Conservation (phyloP, 148 eudicot genomes). For the Euryodendron excelsum region DNA sequence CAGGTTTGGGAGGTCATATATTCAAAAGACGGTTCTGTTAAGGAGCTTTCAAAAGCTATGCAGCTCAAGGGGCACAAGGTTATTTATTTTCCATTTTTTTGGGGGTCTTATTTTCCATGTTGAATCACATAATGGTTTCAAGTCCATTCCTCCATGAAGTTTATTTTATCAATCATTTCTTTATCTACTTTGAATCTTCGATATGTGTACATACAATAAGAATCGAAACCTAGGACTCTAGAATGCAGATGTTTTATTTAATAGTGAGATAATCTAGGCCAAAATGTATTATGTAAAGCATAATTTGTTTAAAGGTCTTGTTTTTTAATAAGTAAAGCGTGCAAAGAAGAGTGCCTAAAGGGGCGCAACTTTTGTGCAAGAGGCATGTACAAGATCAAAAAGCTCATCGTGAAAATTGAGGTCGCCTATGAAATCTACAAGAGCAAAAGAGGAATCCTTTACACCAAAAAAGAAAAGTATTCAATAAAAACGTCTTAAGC, state of each 20-base stretch:
- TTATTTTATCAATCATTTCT: background rate
- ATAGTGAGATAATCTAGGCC: background rate
- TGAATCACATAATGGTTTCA: too few relatives aligned
- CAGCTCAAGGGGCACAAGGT: conserved; percentile 99
- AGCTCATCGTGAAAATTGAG: background rate
- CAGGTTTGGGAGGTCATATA: conserved; percentile 95
- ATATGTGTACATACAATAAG: background rate
- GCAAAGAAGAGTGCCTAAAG: too few relatives aligned
- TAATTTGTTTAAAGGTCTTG: background rate
- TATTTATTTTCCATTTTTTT: conserved; percentile 14
- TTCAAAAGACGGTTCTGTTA: conserved; percentile 84
- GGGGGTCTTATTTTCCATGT: background rate
- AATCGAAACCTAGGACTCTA: background rate
- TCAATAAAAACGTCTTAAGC: too few relatives aligned
- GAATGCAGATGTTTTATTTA: background rate
- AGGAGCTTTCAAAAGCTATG: conserved; percentile 86
- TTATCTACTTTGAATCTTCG: background rate
- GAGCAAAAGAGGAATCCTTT: too few relatives aligned
- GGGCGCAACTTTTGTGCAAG: too few relatives aligned
- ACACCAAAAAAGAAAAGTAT: too few relatives aligned
- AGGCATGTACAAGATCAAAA: too few relatives aligned
- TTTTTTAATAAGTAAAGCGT: too few relatives aligned
- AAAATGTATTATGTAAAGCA: background rate
- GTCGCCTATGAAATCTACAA: too few relatives aligned
- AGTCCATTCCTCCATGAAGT: background rate